Evolutionary conservation across 1,284 basidiomycete genomes (phyloP), one percentile per base, ranked within the genome.

Genomic region (Ganoderma lingzhi): DNA sequence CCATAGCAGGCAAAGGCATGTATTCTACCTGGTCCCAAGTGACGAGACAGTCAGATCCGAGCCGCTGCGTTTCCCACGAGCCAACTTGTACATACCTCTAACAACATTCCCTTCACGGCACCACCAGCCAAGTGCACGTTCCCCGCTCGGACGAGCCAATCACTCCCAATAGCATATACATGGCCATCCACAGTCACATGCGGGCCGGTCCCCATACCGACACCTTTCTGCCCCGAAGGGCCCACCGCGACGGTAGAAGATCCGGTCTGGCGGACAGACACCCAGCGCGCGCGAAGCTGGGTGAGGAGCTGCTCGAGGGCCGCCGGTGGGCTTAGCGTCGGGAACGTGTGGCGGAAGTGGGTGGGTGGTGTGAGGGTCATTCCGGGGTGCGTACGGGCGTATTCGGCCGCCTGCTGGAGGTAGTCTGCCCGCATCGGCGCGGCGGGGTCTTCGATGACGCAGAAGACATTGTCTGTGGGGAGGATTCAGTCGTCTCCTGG

Each of bases 141-240:
- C 10, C 93, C 93, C 48, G 89, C 88, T 32, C 93, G 85, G n/a
- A 94, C 90, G 19, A 93, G 80, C 91, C 93, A 94, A 77, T 94
- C 93, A 59, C 82, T 89, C 1, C 93, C 93, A 65, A 94, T 92
- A 28, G 87, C 80, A 76, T 88, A 93, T 19, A 92, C 83, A 64
- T 84, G 80, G 0, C 93, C 93, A 62, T 94, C 92, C 41, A 94
- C 87, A 17, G 82, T 80, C 14, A 94, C 80, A 71, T 93, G 93
- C 62, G 89, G 88, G 37, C 88, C 87, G 37, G 83, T 80, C 0
- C 84, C 77, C 74, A 88, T 87, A 77, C 79, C n/a, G 80, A 76
- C 9, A 80, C 61, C 65, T 78, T 28, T 45, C 56, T 39, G 30
- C 17, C 65, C 65, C 12, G 45, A 51, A 39, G 62, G 14, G 14